These are phyloP conservation scores for Aspergillus unguis DNA, from an alignment of 2,329 filamentous ascomycete genomes.

Conservation along the genomic window DNA sequence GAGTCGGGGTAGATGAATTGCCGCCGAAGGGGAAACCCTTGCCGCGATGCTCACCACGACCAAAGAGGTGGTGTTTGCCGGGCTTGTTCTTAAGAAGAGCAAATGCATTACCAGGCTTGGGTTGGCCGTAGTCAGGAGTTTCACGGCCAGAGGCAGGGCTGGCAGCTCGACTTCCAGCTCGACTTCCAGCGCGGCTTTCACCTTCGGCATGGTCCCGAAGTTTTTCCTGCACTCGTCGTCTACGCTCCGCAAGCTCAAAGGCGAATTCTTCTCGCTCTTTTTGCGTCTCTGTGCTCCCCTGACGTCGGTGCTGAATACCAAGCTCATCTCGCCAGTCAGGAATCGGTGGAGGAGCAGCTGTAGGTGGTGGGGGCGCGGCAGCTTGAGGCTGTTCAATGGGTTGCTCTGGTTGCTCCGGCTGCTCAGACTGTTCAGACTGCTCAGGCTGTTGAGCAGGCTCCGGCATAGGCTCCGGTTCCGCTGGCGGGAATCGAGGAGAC, in stretches of 20 bases:
- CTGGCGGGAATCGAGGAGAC: slow-evolving; percentile 36
- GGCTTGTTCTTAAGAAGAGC: slow-evolving; percentile 44
- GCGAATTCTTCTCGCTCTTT: slow-evolving; percentile 49
- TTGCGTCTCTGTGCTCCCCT: slow-evolving; percentile 48
- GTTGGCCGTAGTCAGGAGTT: slow-evolving; percentile 31
- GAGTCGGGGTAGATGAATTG: slow-evolving; percentile 36
- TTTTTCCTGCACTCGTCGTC: slow-evolving; percentile 48
- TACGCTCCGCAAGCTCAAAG: slow-evolving; percentile 47
- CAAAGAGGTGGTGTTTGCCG: slow-evolving; percentile 30
- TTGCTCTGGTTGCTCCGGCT: too few relatives aligned
- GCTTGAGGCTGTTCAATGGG: not conserved
- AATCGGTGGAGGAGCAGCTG: not conserved
- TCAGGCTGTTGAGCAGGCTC: not conserved
- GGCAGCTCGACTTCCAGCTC: slow-evolving; percentile 44
- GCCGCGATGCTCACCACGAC: slow-evolving; percentile 36
- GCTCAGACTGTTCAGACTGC: too few relatives aligned
- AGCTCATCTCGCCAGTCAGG: slow-evolving; percentile 51
- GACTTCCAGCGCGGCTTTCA: slow-evolving; percentile 42
- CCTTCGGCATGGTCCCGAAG: slow-evolving; percentile 41
- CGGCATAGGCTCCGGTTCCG: slow-evolving; percentile 20
- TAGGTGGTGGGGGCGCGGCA: not conserved
- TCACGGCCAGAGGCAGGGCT: slow-evolving; percentile 40
- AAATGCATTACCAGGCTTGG: slow-evolving; percentile 42
- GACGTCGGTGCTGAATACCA: slow-evolving; percentile 38
- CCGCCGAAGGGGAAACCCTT: slow-evolving; percentile 43